Base-by-base conservation (phyloP, 208 protist genomes). In the Trypanosoma avium region DNA sequence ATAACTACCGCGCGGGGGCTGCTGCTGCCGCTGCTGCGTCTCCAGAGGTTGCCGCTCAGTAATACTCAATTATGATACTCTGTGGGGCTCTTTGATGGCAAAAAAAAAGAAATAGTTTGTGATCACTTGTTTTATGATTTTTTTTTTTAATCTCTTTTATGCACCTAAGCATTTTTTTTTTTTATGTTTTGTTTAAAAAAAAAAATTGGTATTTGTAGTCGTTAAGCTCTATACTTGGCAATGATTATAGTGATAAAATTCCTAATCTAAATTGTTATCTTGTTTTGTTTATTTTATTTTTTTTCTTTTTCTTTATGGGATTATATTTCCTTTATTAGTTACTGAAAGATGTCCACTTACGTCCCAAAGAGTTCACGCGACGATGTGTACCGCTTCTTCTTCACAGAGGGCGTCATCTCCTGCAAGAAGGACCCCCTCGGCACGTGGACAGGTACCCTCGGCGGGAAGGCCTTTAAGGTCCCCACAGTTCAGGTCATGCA, bases 371-470 rank as follows among this genome's bases (percentile, higher is more conserved):
- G 57, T 29, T 73, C 79, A 22, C 88, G 88, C 70, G 88, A 94
- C 67, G 81, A 94, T 70, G 82, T 94, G 55, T 95, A 95, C 83
- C 88, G 88, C 79, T 95, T 95, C 88, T 87, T 95, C 81, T 95
- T 95, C 73, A 92, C 85, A 26, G 88, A 95, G 77, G 84, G 88
- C 69, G 88, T 91, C 58, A 89, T 95, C 62, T 84, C 85, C 56
- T 95, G 88, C 85, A 91, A 95, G 79, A 95, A 95, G 88, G 85
- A 95, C 79, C 85, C 77, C 69, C 77, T 95, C 55, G 83, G 85
- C 61, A 92, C 73, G 75, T 95, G 88, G 88, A 84, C 77, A 33
- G 88, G 88, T 49, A 81, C 70, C 52, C 82, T 92, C 47, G 85
- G 85, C 64, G 88, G 81, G 29, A 95, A 84, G 74, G 58, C 75